Percentiles rank a stretch among this genome's conserved stretches.
These are phyloP conservation scores for Trichosporon sp. DNA, from an alignment of 1,284 basidiomycete species.

Conservation along the genomic window DNA sequence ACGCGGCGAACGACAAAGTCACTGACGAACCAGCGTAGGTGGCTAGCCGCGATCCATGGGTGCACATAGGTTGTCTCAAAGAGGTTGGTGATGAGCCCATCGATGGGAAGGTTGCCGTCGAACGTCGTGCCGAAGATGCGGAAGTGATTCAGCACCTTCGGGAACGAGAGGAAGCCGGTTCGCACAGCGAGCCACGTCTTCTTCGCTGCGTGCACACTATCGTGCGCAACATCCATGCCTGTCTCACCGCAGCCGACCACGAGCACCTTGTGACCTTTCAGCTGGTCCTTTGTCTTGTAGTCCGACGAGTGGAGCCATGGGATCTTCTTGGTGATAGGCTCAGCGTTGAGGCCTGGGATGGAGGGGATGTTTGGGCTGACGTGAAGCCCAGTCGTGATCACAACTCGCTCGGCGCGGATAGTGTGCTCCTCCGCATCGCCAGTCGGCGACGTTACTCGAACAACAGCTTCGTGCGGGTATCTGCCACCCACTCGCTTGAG, in stretches of 20 bases:
- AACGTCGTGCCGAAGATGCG: conserved; percentile 54
- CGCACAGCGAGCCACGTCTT: conserved; percentile 58
- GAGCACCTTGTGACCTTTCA: conserved; percentile 53
- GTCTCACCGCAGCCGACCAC: conserved; percentile 63
- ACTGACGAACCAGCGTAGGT: conserved; percentile 61
- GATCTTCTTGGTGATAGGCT: conserved; percentile 33
- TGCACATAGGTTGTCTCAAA: conserved; percentile 47
- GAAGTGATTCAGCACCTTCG: conserved; percentile 62
- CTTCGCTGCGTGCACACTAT: conserved; percentile 52
- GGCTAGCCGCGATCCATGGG: conserved; percentile 56
- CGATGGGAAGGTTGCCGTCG: conserved; percentile 56
- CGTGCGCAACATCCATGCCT: conserved; percentile 59
- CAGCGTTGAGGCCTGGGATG: conserved; percentile 52
- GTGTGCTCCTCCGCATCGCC: background rate
- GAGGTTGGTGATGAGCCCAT: conserved; percentile 47
- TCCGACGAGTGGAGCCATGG: conserved; percentile 53
- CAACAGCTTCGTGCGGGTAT: background rate
- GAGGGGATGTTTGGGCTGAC: conserved; percentile 53
- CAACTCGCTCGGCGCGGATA: background rate
- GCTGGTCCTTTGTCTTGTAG: conserved; percentile 54
- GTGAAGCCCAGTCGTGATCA: conserved; percentile 34
- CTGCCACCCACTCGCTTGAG: background rate
- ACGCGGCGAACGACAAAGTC: conserved; percentile 62
- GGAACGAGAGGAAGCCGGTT: conserved; percentile 57
- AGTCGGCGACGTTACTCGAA: background rate